Conservation (phyloP, 148 eudicot species). For the Simmondsia chinensis region DNA sequence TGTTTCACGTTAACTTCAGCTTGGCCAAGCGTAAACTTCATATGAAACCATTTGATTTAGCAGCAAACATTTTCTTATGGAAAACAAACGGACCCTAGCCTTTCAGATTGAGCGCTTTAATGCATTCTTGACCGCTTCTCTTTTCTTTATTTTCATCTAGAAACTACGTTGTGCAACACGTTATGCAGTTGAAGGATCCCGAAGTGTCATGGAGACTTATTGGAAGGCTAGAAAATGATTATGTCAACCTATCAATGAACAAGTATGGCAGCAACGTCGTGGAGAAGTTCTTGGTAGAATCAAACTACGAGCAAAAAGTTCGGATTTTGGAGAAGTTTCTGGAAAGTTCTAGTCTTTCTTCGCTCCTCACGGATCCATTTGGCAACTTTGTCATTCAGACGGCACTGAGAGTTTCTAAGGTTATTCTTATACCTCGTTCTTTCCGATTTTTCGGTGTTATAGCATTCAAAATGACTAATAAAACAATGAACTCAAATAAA, state of each 20-base stretch:
- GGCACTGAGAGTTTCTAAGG: conserved; percentile 36
- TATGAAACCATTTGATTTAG: too few relatives aligned
- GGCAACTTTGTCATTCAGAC: conserved; percentile 51
- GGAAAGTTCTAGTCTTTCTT: conserved; percentile 11
- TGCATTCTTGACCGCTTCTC: neutral
- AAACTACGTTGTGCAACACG: conserved; percentile 54
- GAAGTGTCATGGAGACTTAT: conserved; percentile 21
- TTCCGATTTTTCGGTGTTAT: too few relatives aligned
- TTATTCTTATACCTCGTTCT: too few relatives aligned
- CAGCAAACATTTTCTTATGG: too few relatives aligned
- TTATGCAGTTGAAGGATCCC: conserved; percentile 18
- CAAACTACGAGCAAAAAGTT: conserved; percentile 17
- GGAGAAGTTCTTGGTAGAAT: conserved; percentile 30
- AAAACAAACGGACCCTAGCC: neutral
- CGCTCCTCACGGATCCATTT: conserved; percentile 37
- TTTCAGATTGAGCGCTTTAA: neutral
- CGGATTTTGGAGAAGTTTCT: conserved; percentile 29
- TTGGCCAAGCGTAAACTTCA: too few relatives aligned
- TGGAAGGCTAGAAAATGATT: conserved; percentile 24
- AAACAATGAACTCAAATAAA: too few relatives aligned
- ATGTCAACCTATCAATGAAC: conserved; percentile 29
- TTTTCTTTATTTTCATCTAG: conserved; percentile 11
- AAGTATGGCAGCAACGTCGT: conserved; percentile 59
- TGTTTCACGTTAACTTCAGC: too few relatives aligned
- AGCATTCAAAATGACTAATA: too few relatives aligned